Evolutionary conservation across 352 stramenopile genomes (phyloP).

Genomic region (Pythium sp.): DNA sequence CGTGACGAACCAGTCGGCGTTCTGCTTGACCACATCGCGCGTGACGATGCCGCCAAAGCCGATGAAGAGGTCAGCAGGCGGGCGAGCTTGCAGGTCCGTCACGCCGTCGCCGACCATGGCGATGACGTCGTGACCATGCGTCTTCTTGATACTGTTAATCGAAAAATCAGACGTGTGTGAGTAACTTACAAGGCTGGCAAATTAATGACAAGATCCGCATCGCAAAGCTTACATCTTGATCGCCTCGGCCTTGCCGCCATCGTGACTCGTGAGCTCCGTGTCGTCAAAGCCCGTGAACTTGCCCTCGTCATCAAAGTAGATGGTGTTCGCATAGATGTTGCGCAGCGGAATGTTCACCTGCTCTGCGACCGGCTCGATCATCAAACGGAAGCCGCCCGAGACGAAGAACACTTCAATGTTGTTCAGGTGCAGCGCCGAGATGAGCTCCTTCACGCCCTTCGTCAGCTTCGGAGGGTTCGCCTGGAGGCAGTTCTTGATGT

Average conservation of each 20-base stretch:
- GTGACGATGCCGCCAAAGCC: slow-evolving; percentile 97
- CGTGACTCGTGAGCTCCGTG: slow-evolving; percentile 91
- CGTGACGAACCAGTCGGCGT: slow-evolving; percentile 97
- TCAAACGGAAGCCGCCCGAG: slow-evolving; percentile 97
- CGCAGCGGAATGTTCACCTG: slow-evolving; percentile 75
- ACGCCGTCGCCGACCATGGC: slow-evolving; percentile 99
- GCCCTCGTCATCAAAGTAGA: slow-evolving; percentile 91
- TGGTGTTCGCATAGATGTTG: slow-evolving; percentile 98
- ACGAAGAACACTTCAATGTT: slow-evolving; percentile 96
- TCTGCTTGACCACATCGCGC: slow-evolving; percentile 90
- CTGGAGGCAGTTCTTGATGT: slow-evolving; percentile 90
- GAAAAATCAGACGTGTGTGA: slow-evolving; percentile 16
- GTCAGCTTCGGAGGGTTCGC: slow-evolving; percentile 91
- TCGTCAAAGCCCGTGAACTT: slow-evolving; percentile 94
- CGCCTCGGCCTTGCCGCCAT: slow-evolving; percentile 76
- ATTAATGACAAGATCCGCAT: slow-evolving; percentile 2
- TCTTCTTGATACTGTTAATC: slow-evolving; percentile 85
- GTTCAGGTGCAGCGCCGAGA: slow-evolving; percentile 87
- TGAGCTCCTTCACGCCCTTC: slow-evolving; percentile 81
- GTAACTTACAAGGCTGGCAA: not conserved
- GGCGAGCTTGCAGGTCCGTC: slow-evolving; percentile 97
- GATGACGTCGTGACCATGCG: slow-evolving; percentile 91
- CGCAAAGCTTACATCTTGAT: slow-evolving; percentile 57
- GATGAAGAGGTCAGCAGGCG: slow-evolving; percentile 96
- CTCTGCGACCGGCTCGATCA: slow-evolving; percentile 97